Evolutionary conservation across 768 basidiomycete species (phyloP).

Genomic region (Xerocomellus intermedius): DNA sequence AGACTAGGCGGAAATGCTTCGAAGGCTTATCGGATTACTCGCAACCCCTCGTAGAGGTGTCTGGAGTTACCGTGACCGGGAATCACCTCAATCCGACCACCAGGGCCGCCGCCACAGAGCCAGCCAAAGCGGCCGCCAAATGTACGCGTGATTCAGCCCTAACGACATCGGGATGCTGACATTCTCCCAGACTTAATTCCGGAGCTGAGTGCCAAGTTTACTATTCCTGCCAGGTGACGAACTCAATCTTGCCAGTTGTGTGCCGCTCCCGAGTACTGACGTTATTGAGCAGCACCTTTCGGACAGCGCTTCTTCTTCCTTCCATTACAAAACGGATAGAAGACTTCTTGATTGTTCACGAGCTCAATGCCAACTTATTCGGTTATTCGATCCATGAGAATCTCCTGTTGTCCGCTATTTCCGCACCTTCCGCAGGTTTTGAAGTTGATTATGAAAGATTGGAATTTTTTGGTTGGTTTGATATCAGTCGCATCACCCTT

Average conservation of each 20-base stretch:
- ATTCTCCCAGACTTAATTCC: slow-evolving; percentile 68
- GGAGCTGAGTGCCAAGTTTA: slow-evolving; percentile 73
- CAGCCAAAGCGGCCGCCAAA: slow-evolving; percentile 48
- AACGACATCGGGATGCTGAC: slow-evolving; percentile 27
- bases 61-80: slow-evolving; percentile 45
- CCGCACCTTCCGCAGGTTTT: slow-evolving; percentile 64
- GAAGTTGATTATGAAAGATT: slow-evolving; percentile 83
- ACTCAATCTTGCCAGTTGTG: slow-evolving; percentile 19
- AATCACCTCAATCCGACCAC: slow-evolving; percentile 62
- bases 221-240: slow-evolving; percentile 67
- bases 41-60: slow-evolving; percentile 75
- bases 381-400: slow-evolving; percentile 58
- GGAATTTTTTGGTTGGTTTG: slow-evolving; percentile 77
- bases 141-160: slow-evolving; percentile 44
- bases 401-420: slow-evolving; percentile 63
- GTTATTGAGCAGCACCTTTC: slow-evolving; percentile 50
- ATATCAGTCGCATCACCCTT: slow-evolving; percentile 5
- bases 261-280: slow-evolving; percentile 23
- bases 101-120: slow-evolving; percentile 36
- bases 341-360: slow-evolving; percentile 71
- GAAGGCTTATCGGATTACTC: slow-evolving; percentile 56
- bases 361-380: slow-evolving; percentile 72
- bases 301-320: slow-evolving; percentile 68
- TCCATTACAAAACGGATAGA: slow-evolving; percentile 73
- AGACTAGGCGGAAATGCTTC: slow-evolving; percentile 58